Conservation (phyloP, 257 asterid species). For the Scutellaria galericulata region DNA sequence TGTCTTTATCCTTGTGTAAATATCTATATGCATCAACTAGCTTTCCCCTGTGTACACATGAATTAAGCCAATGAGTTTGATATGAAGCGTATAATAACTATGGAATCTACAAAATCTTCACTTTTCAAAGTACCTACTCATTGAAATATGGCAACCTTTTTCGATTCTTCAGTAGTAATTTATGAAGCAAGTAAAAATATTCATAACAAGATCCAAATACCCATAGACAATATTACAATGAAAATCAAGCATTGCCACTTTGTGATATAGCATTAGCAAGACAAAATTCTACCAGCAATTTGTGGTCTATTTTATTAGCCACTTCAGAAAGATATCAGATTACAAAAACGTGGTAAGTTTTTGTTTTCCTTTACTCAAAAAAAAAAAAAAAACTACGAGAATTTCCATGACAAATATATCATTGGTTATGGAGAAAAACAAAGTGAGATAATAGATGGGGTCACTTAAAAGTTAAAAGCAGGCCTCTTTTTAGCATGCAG, state of each 20-base stretch:
- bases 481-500: background rate
- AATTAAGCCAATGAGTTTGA: constrained; percentile 11
- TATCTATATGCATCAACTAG: constrained; percentile 84
- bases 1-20: constrained; percentile 77
- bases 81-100: background rate
- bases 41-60: constrained; percentile 59
- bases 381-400: background rate
- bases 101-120: background rate
- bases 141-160: background rate
- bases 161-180: background rate
- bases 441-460: background rate
- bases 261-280: background rate
- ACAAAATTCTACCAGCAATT: constrained; percentile 16
- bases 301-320: constrained; percentile 9
- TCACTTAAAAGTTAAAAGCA: background rate
- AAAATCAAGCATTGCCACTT: background rate
- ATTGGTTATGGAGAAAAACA: background rate
- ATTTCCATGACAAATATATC: background rate
- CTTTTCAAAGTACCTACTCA: too few relatives aligned
- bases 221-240: background rate
- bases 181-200: background rate
- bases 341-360: background rate
- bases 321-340: background rate
- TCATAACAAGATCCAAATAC: background rate
- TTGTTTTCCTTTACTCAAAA: background rate